Evolutionary conservation across 805 yeast genomes (phyloP).

Genomic region (Jamesozyma jinghongensis): DNA sequence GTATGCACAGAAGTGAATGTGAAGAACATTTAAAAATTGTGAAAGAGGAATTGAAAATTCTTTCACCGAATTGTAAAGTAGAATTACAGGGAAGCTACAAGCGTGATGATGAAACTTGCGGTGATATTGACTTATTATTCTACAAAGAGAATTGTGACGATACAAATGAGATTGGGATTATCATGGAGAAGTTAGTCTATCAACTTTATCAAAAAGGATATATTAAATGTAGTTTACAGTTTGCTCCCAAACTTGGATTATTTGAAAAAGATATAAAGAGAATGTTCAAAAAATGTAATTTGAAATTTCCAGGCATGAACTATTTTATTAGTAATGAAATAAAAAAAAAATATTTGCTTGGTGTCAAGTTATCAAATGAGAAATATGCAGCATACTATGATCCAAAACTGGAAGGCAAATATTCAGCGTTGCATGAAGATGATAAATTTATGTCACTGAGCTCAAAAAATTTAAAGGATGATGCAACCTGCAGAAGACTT

Average conservation of each 20-base stretch:
- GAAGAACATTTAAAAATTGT: constrained; percentile 15
- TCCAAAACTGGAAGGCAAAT: not conserved
- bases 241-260: constrained; percentile 9
- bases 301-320: constrained; percentile 3
- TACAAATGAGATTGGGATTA: constrained; percentile 11
- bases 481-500: constrained; percentile 22
- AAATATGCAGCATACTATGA: not conserved
- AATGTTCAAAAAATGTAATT: constrained; percentile 6
- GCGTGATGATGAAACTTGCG: constrained; percentile 20
- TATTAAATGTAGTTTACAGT: constrained; percentile 22
- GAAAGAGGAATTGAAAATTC: constrained; percentile 7
- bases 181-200: constrained; percentile 16
- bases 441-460: constrained; percentile 21
- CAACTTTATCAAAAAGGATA: constrained; percentile 13
- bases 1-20: constrained; percentile 22
- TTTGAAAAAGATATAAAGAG: constrained; percentile 9
- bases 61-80: constrained; percentile 15
- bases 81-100: constrained; percentile 27
- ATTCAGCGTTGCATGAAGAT: constrained; percentile 5
- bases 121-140: constrained; percentile 28
- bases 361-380: constrained; percentile 11
- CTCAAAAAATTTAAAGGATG: constrained; percentile 2
- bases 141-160: constrained; percentile 22
- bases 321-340: constrained; percentile 3
- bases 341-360: constrained; percentile 17